Percentiles rank a stretch among this genome's conserved stretches.
Conservation (phyloP, 2,329 filamentous ascomycete species). For the Stachybotrys echinatus region DNA sequence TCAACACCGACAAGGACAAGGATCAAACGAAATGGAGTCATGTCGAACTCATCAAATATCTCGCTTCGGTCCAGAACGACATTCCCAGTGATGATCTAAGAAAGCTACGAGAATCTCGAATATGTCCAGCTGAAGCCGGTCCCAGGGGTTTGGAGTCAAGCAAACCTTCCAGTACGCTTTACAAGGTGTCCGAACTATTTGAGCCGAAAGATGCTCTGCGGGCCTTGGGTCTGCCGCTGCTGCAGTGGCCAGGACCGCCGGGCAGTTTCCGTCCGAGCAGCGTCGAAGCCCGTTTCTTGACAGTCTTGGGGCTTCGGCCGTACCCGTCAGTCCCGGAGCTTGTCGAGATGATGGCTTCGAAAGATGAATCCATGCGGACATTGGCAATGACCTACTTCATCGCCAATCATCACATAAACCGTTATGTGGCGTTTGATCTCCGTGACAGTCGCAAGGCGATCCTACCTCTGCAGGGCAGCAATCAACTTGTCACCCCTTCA, state of each 20-base stretch:
- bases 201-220: slow-evolving; percentile 70
- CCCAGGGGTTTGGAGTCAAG: slow-evolving; percentile 49
- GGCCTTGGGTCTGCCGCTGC: slow-evolving; percentile 64
- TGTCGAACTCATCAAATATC: slow-evolving; percentile 89
- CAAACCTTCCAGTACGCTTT: slow-evolving; percentile 48
- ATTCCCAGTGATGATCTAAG: slow-evolving; percentile 79
- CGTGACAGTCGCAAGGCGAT: slow-evolving; percentile 51
- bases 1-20: slow-evolving; percentile 52
- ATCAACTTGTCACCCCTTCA: slow-evolving; percentile 63
- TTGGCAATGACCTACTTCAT: slow-evolving; percentile 79
- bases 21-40: slow-evolving; percentile 78
- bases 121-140: slow-evolving; percentile 73
- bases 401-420: slow-evolving; percentile 70
- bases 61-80: slow-evolving; percentile 83
- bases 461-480: slow-evolving; percentile 67
- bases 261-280: slow-evolving; percentile 60
- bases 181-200: slow-evolving; percentile 73
- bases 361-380: slow-evolving; percentile 53
- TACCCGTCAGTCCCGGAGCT: slow-evolving; percentile 70
- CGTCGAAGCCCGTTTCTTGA: slow-evolving; percentile 70
- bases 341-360: slow-evolving; percentile 68
- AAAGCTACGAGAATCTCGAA: slow-evolving; percentile 69
- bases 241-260: slow-evolving; percentile 72
- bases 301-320: slow-evolving; percentile 65
- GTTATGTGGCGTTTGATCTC: slow-evolving; percentile 63